Conservation (phyloP, 2,329 filamentous ascomycete genomes). For the Sarocladium oryzae region DNA sequence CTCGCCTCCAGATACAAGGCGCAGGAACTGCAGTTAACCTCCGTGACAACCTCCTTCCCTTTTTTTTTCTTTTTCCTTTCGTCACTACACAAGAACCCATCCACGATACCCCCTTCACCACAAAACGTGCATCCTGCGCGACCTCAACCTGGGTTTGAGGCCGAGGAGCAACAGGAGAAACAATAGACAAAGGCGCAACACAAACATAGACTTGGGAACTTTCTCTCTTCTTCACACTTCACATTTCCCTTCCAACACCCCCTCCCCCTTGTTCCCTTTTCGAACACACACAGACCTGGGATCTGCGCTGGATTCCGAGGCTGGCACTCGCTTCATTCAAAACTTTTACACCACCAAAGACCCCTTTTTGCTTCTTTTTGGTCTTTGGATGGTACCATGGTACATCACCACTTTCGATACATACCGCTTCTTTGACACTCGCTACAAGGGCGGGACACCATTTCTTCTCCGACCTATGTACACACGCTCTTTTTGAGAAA, state of each 20-base stretch:
- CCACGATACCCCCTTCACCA: conserved; percentile 5
- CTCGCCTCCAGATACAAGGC: conserved; percentile 14
- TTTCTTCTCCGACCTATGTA: conserved; percentile 1
- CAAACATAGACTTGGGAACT: conserved; percentile 4
- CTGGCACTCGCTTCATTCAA: conserved; percentile 24
- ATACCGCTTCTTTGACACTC: conserved; percentile 12
- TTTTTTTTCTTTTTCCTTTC: conserved; percentile 4
- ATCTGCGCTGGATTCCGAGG: conserved; percentile 16
- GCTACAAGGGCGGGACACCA: background rate
- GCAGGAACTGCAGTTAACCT: background rate
- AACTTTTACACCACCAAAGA: conserved; percentile 11
- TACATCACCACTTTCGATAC: conserved; percentile 17
- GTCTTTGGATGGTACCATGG: background rate
- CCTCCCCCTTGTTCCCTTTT: background rate
- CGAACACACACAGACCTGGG: conserved; percentile 8
- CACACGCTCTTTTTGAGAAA: conserved; percentile 6
- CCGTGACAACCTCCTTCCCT: background rate
- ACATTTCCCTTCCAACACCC: background rate
- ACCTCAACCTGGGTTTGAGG: conserved; percentile 3
- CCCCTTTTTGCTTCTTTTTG: background rate
- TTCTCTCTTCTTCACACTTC: background rate
- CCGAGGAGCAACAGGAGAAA: conserved; percentile 3
- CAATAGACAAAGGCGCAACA: conserved; percentile 4
- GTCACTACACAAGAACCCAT: background rate
- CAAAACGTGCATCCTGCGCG: background rate